Evolutionary conservation across 163 green algal species (phyloP).

Genomic region (Chloromonas sp.): DNA sequence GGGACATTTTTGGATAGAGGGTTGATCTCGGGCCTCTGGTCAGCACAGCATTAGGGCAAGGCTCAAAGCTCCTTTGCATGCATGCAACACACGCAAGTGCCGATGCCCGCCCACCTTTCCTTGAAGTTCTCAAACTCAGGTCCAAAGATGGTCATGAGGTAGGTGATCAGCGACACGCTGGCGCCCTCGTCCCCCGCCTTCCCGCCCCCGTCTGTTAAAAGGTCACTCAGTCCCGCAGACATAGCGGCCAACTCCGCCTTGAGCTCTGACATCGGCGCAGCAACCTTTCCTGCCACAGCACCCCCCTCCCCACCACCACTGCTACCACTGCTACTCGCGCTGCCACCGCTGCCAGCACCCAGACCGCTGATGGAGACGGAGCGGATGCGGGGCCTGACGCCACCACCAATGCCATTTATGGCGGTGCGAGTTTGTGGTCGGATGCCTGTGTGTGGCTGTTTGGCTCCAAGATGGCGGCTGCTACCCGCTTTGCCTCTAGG

Average conservation of each 20-base stretch:
- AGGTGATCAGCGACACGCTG: background rate
- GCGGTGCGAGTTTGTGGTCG: background rate
- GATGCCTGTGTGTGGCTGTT: background rate
- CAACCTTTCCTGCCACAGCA: background rate
- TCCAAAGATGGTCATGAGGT: background rate
- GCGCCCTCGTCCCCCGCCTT: background rate
- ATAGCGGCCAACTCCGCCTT: background rate
- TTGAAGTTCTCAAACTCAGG: constrained; percentile 1
- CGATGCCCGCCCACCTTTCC: background rate
- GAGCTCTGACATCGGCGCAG: background rate
- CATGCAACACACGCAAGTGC: too few relatives aligned
- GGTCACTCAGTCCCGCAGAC: background rate
- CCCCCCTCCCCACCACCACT: background rate
- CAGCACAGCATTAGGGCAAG: too few relatives aligned
- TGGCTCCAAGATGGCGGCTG: background rate
- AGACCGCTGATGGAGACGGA: background rate
- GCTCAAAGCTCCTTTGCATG: too few relatives aligned
- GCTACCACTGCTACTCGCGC: too few relatives aligned
- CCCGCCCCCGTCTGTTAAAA: background rate
- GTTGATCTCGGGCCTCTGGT: too few relatives aligned
- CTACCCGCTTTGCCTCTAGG: background rate
- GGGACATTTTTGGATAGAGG: too few relatives aligned
- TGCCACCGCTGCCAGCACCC: too few relatives aligned
- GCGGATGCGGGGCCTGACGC: background rate
- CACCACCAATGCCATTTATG: too few relatives aligned